Percentiles rank a stretch among this genome's conserved stretches.
phyloP scores from a whole-genome alignment of 805 yeast genomes.

The Candida nonsorbophila region DNA sequence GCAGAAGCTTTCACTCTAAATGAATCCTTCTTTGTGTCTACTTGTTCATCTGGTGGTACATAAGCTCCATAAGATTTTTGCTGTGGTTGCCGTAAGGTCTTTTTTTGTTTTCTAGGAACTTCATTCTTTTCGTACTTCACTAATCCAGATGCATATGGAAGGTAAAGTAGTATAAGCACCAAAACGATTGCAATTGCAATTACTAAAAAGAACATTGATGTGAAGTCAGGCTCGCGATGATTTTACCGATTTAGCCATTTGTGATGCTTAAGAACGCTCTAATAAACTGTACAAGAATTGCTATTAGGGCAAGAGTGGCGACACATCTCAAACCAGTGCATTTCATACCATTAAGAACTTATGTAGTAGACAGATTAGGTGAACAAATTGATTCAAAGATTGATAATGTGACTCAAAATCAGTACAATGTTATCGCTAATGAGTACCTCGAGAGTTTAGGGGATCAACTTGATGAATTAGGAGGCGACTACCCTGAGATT shows the following conservation, averaged over 20 bases:
- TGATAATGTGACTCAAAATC: slow-evolving; percentile 37
- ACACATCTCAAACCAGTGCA: background rate
- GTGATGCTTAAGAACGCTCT: background rate
- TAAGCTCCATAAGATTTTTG: slow-evolving; percentile 21
- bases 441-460: slow-evolving; percentile 63
- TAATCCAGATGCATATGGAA: slow-evolving; percentile 49
- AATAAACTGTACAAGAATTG: background rate
- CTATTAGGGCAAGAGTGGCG: background rate
- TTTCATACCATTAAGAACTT: slow-evolving; percentile 3
- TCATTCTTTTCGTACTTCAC: slow-evolving; percentile 35
- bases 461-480: slow-evolving; percentile 61
- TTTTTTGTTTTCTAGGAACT: slow-evolving; percentile 4
- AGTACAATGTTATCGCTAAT: slow-evolving; percentile 64
- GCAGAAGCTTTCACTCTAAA: slow-evolving; percentile 4
- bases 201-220: slow-evolving; percentile 31
- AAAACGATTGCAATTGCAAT: slow-evolving; percentile 38
- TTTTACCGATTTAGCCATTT: background rate
- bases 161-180: slow-evolving; percentile 31
- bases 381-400: slow-evolving; percentile 31
- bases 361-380: slow-evolving; percentile 10
- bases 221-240: slow-evolving; percentile 1
- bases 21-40: slow-evolving; percentile 7
- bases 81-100: slow-evolving; percentile 1
- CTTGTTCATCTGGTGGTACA: slow-evolving; percentile 36
- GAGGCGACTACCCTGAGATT: slow-evolving; percentile 59